phyloP scores from a whole-genome alignment of 2,329 filamentous ascomycete species.

The Ophiostoma tasmaniense region DNA sequence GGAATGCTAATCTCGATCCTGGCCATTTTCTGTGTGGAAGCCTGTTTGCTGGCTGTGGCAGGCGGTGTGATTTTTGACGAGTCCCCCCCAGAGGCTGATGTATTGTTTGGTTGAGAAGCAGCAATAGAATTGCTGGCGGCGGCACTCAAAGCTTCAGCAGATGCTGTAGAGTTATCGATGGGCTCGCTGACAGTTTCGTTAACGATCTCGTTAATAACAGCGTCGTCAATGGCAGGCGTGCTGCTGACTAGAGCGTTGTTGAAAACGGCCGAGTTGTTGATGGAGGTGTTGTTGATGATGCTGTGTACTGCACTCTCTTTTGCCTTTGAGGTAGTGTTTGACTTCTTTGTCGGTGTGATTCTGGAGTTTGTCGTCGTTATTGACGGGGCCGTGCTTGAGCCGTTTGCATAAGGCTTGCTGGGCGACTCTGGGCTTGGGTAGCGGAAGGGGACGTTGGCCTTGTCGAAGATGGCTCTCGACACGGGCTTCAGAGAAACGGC shows the following conservation, averaged over 20 bases:
- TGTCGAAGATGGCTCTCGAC: slow-evolving; percentile 39
- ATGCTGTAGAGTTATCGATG: not conserved
- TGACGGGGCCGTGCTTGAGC: slow-evolving; percentile 16
- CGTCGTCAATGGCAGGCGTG: slow-evolving; percentile 4
- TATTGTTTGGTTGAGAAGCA: not conserved
- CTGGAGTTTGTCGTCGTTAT: slow-evolving; percentile 25
- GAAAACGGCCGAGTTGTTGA: slow-evolving; percentile 3
- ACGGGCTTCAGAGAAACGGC: slow-evolving; percentile 42
- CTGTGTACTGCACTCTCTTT: slow-evolving; percentile 17
- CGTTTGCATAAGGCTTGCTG: slow-evolving; percentile 8
- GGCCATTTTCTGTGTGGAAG: slow-evolving; percentile 30
- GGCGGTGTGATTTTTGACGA: not conserved
- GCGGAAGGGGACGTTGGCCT: slow-evolving; percentile 33
- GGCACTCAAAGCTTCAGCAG: not conserved
- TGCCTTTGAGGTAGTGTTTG: slow-evolving; percentile 12
- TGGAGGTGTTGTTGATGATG: slow-evolving; percentile 6
- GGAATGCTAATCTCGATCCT: slow-evolving; percentile 43
- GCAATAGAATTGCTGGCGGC: not conserved
- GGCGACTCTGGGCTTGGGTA: slow-evolving; percentile 33
- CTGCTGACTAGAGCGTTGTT: not conserved
- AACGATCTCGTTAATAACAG: not conserved
- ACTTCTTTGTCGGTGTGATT: slow-evolving; percentile 25
- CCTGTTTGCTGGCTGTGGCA: slow-evolving; percentile 23
- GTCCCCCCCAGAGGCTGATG: slow-evolving; percentile 3
- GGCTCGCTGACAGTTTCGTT: slow-evolving; percentile 3